Evolutionary conservation across 305 asterid species (phyloP), one percentile per base, ranked within the genome.

Genomic region (Solanum hybrid): DNA sequence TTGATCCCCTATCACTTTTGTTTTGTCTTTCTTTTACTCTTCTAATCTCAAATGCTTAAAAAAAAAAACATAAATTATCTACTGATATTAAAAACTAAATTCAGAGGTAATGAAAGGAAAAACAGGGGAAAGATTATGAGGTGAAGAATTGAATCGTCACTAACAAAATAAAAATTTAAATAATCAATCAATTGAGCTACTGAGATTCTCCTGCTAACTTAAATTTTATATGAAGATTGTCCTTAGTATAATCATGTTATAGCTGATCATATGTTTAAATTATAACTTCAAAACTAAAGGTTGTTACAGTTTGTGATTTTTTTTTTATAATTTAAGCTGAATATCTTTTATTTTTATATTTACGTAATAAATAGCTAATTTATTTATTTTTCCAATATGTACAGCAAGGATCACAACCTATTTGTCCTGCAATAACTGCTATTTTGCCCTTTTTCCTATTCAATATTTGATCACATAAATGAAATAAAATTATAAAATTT

Each of bases 111-210:
- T 0, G 27, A 20, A 60, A 60, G 26, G 3, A 2, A 8, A 60
- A 60, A 3, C 0, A 0, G 0, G 26, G 5, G 0, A 0, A 60
- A 22, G 26, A 60, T 51, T 51, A 60, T 7, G 0, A 60, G 11
- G 1, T 20, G 26, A 17, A 60, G 5, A 60, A 20, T 60, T 8
- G 5, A 7, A 60, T 20, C 5, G 12, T 60, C 12, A 60, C 0
- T 8, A 60, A 60, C 2, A 60, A 60, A 60, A 60, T 60, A 20
- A 60, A 60, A 56, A 17, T 17, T 5, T 6, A 56, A 16, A 6
- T 56, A 17, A 56, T 56, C 24, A 56, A 56, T 17, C 0, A 56
- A 0, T 16, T 51, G 2, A 16, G 66, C 22, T 51, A 51, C 0
- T 51, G 0, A 51, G 0, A 51, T 51, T 51, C n/a, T 14, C 20